Evolutionary conservation across 2,329 filamentous ascomycete species (phyloP).

Genomic region (Hypomyces perniciosus): DNA sequence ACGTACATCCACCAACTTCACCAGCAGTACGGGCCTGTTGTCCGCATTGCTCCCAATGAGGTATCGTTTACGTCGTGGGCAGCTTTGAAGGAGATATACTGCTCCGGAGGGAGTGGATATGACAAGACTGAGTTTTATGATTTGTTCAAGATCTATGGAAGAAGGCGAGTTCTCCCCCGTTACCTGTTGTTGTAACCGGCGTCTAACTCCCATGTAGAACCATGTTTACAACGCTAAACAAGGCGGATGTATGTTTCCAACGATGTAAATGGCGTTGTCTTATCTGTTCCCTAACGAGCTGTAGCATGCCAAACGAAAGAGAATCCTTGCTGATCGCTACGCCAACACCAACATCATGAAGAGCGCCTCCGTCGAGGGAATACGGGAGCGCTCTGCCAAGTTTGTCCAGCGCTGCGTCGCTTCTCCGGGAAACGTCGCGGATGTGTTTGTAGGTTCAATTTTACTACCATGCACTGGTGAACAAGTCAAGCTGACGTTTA

Average conservation of each 20-base stretch:
- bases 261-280: neutral
- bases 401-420: conserved; percentile 50
- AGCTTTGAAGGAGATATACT: conserved; percentile 58
- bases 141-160: conserved; percentile 52
- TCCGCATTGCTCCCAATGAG: conserved; percentile 53
- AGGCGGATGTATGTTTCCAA: conserved; percentile 39
- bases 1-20: conserved; percentile 52
- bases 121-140: conserved; percentile 62
- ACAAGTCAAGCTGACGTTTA: conserved; percentile 9
- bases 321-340: conserved; percentile 60
- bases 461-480: neutral
- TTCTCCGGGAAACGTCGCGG: conserved; percentile 41
- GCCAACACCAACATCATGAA: conserved; percentile 62
- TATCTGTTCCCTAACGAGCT: neutral
- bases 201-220: conserved; percentile 33
- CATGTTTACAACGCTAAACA: conserved; percentile 55
- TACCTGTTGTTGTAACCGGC: neutral
- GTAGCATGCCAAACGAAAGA: conserved; percentile 57
- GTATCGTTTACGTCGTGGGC: conserved; percentile 51
- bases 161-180: conserved; percentile 35
- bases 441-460: conserved; percentile 50
- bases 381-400: conserved; percentile 48
- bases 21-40: conserved; percentile 47
- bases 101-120: conserved; percentile 55
- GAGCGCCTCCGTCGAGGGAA: conserved; percentile 47